These are phyloP conservation scores for Phytopythium helicoides DNA, from an alignment of 352 stramenopile genomes.

Conservation along the genomic window DNA sequence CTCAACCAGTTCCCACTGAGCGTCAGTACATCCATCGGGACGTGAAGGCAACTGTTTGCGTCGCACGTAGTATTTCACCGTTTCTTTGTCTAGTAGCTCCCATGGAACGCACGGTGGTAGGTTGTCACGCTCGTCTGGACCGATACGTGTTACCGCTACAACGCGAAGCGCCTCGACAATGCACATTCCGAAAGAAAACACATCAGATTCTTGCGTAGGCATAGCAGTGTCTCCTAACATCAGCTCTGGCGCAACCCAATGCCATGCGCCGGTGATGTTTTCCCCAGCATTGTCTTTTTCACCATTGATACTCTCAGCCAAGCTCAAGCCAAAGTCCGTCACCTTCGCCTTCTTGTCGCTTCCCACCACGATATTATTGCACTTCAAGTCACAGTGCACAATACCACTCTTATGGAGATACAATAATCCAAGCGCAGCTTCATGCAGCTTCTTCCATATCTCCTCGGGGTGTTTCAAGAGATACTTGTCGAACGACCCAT, in stretches of 20 bases:
- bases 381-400: neutral
- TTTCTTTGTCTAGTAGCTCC: no score
- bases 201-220: conserved; percentile 16
- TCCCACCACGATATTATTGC: neutral
- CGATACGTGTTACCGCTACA: conserved; percentile 7
- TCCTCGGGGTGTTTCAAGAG: neutral
- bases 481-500: neutral
- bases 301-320: neutral
- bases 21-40: conserved; percentile 8
- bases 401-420: conserved; percentile 1
- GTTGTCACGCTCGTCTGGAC: conserved; percentile 9
- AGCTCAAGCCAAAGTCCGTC: neutral
- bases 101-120: neutral
- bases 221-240: neutral
- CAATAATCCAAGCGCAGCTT: neutral
- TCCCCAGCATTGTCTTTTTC: neutral
- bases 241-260: conserved; percentile 25
- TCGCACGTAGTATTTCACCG: neutral
- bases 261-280: conserved; percentile 8
- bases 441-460: neutral
- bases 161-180: conserved; percentile 22
- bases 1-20: conserved; percentile 29
- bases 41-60: conserved; percentile 8
- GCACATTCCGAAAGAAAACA: conserved; percentile 29
- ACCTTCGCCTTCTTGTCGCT: neutral